Base-by-base conservation (phyloP, 2,329 filamentous ascomycete species). In the Trichoderma sp. region DNA sequence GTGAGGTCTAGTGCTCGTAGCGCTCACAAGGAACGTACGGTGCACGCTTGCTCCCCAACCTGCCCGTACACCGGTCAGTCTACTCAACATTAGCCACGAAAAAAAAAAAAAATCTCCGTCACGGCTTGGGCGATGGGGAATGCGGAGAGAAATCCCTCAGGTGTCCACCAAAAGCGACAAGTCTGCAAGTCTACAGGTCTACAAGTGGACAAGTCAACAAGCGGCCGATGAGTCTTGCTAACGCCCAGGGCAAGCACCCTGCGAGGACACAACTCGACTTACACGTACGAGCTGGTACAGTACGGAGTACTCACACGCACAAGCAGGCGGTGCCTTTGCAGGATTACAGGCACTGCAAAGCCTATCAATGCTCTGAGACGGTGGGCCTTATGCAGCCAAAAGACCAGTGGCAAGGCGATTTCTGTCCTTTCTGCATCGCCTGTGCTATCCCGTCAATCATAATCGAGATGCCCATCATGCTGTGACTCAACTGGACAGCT, bases 91-190 rank as follows among this genome's bases (percentile, higher is more conserved):
- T 26, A 64, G n/a, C 26, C n/a, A 50, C 32, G 30, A 55, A 36
- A 36, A n/a, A 34, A 39, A 17, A 50, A 68, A 68, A 62, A 58
- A 58, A 15, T 20, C 30, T 66, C 63, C 69, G 63, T 63, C 59
- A 43, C 62, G 55, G 55, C 63, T 71, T 66, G 30, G 63, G 39
- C 26, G 65, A 73, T 67, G 73, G 75, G 73, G 73, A 77, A 77
- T 77, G 76, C 73, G 74, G 76, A 79, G 77, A 73, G 78, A 80
- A 80, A 80, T 80, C 76, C 78, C 78, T 80, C 78, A 79, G 75
- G 71, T 68, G 64, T 50, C 66, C 66, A 61, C 66, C 53, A 36
- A 59, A 47, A 34, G n/a, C 36, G 65, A 47, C 55, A 59, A 39
- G 34, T 57, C 66, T 32, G 17, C 28, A n/a, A n/a, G 15, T 28